Evolutionary conservation across 2,329 filamentous ascomycete species (phyloP).

Genomic region (Sclerotinia trifoliorum): DNA sequence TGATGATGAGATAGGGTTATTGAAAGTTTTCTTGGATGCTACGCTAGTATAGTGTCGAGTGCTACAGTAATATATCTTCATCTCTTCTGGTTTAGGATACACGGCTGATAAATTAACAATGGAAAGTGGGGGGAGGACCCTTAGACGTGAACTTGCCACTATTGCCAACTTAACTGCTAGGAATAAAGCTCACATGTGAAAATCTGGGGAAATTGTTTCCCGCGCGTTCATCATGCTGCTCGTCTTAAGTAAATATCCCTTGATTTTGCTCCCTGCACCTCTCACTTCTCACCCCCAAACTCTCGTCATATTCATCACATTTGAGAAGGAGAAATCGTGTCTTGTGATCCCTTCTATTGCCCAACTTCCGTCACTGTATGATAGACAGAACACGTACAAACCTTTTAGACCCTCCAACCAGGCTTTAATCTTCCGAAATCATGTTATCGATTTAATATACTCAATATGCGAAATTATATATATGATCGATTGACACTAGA

Average conservation of each 20-base stretch:
- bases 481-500: not conserved
- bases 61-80: conserved; percentile 13
- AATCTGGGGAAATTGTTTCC: not conserved
- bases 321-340: not conserved
- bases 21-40: not conserved
- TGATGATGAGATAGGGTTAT: not conserved
- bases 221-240: not conserved
- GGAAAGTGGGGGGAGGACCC: not conserved
- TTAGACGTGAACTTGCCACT: not conserved
- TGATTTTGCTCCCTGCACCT: not conserved
- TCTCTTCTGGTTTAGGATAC: not conserved
- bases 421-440: not conserved
- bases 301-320: not conserved
- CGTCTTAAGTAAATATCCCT: not conserved
- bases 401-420: conserved; percentile 6
- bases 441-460: not conserved
- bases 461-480: not conserved
- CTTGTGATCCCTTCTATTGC: not conserved
- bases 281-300: not conserved
- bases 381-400: not conserved
- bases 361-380: not conserved
- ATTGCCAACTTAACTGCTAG: not conserved
- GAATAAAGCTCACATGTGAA: not conserved
- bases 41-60: not conserved
- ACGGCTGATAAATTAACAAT: not conserved